Percentiles rank a stretch among this genome's conserved stretches.
Evolutionary conservation across 2,329 filamentous ascomycete genomes (phyloP).

Genomic region (Aspergillus uvarum): DNA sequence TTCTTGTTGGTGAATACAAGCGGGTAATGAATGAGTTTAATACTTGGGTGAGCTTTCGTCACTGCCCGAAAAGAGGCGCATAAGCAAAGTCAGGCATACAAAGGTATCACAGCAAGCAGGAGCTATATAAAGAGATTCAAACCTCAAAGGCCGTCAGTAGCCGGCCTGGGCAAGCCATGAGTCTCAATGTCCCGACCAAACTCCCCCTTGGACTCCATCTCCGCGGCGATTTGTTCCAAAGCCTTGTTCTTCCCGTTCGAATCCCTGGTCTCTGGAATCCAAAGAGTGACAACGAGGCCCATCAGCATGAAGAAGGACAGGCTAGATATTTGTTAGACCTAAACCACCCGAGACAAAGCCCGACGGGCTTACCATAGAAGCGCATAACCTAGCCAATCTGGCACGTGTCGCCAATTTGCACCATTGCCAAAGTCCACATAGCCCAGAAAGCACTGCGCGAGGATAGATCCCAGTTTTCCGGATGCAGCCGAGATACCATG

Average conservation of each 20-base stretch:
- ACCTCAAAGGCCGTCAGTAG: no score
- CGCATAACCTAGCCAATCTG: constrained; percentile 15
- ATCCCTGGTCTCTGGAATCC: constrained; percentile 28
- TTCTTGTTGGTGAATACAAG: no score
- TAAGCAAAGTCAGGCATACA: no score
- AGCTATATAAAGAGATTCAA: no score
- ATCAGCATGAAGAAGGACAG: constrained; percentile 26
- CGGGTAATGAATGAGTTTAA: no score
- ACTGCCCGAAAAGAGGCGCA: no score
- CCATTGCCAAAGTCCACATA: constrained; percentile 13
- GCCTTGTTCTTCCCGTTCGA: constrained; percentile 23
- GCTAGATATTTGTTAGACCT: neutral
- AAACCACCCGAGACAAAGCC: no score
- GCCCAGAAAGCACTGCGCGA: constrained; percentile 17
- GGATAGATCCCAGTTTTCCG: constrained; percentile 48
- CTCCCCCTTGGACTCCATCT: constrained; percentile 8
- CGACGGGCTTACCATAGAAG: constrained; percentile 12
- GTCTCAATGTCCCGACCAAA: neutral
- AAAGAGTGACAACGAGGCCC: constrained; percentile 28
- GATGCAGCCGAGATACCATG: constrained; percentile 50
- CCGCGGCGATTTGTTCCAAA: constrained; percentile 27
- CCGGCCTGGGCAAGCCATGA: neutral
- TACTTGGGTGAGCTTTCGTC: no score
- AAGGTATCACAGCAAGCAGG: no score
- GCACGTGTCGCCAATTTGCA: neutral